Evolutionary conservation across 192 early-diverging fungal species (phyloP), one percentile per base, ranked within the genome.

Genomic region (Kappamyces sp.): DNA sequence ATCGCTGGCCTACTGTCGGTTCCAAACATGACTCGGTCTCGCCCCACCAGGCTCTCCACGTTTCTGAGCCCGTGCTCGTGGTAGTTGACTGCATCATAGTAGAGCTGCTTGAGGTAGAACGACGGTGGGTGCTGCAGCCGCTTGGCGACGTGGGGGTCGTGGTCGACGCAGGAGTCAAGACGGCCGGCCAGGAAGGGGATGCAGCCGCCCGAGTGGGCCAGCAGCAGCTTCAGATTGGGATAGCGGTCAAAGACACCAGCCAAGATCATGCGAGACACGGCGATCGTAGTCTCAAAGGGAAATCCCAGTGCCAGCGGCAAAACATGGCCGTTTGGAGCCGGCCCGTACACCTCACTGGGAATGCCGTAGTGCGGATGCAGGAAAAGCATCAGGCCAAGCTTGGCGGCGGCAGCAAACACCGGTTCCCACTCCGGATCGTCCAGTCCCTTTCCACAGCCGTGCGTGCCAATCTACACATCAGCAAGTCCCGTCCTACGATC

Each of bases 161-260:
- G 63, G 5, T 15, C 23, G 6, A 64, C 69, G 52, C 69, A 70
- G 34, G 70, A 74, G 60, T 74, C 69, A 13, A 70, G 44, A 10
- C 64, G 46, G 39, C 64, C 62, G n/a, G 72, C 67, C 35, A 73
- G 62, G 67, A 71, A 72, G 2, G 71, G 73, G 3, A 75, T 3
- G 23, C 60, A 57, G 15, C 71, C 71, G 40, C 71, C 71, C 39
- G 72, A 55, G 44, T 73, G 71, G 2, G 71, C 73, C 5, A 73
- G 23, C 12, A 73, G 54, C 9, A 73, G 39, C 32, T 49, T 51
- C 39, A 73, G 41, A 15, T 75, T 66, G n/a, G 71, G 71, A 36
- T 48, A 38, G 33, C 66, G 50, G n/a, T 71, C 71, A 35, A 75
- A 58, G 13, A 63, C 69, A 9, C 71, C 71, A 0, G 72, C 54